Base-by-base conservation (phyloP, 495 filamentous ascomycete genomes). In the Aspergillus conjunctus region DNA sequence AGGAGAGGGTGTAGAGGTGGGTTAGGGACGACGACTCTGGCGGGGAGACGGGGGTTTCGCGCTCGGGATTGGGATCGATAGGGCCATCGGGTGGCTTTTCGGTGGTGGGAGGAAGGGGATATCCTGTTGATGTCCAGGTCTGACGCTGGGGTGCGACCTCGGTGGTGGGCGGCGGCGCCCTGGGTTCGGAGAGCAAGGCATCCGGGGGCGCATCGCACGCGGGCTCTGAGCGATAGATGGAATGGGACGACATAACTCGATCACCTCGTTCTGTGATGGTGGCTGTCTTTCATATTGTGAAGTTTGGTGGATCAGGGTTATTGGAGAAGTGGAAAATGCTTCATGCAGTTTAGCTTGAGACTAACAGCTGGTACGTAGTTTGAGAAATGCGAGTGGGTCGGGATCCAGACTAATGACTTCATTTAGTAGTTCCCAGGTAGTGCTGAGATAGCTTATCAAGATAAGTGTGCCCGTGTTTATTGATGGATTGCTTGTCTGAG, bases 1-100 rank as follows among this genome's bases (percentile, higher is more conserved):
- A 89, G 10, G 89, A 89, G 62, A 88, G 64, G 39, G 87, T 92
- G 72, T 91, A 94, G 60, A 93, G 69, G 67, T 90, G 77, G 4
- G 89, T 92, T n/a, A 81, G 80, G 34, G 82, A 71, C 60, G 81
- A 77, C 5, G 89, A 88, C 17, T 74, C 65, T 7, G 65, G 65
- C 20, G 54, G n/a, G 7, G 45, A 10, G 32, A 50, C 10, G 0
- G 60, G 60, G 14, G 31, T 45, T 43, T 60, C n/a, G 22, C 37
- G 55, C 17, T 58, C 34, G 22, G 61, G 56, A 22, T 55, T 57
- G 18, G 61, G 48, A 50, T 58, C 50, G n/a, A 46, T 37, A 7
- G 60, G 59, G 10, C 46, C 49, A 26, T 58, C 48, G 31, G 52
- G 17, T 22, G 58, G 59, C 54, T 68, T 63, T 34, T 66, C 60